Percentiles rank a stretch among this genome's conserved stretches.
phyloP scores from a whole-genome alignment of 2,329 filamentous ascomycete species.

The Cladosporium sphaerospermum region DNA sequence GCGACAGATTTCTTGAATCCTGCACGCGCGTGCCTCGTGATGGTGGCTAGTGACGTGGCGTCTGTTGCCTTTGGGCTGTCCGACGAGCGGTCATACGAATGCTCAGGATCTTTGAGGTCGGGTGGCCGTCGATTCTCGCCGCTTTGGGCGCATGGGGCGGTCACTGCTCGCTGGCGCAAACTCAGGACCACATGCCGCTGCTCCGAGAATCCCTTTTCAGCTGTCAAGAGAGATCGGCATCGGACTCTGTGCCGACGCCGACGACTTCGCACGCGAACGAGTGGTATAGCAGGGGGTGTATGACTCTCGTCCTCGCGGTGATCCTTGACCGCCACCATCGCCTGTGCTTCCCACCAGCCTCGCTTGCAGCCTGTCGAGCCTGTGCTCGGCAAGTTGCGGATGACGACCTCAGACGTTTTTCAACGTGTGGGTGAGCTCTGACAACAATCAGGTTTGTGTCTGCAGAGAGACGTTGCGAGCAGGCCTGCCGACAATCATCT shows the following conservation, averaged over 20 bases:
- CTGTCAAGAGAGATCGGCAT: neutral
- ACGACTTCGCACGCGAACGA: neutral
- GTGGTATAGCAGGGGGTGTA: neutral
- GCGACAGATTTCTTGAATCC: neutral
- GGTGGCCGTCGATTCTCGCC: neutral
- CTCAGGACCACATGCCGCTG: slow-evolving; percentile 1
- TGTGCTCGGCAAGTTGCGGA: no score
- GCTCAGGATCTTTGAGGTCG: neutral
- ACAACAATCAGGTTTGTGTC: no score
- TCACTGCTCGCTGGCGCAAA: neutral
- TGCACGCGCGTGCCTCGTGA: neutral
- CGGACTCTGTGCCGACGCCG: slow-evolving; percentile 5
- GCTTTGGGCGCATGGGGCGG: neutral
- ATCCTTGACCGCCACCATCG: slow-evolving; percentile 6
- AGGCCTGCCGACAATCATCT: no score
- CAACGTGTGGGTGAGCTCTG: no score
- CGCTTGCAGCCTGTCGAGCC: neutral
- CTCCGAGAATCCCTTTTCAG: neutral
- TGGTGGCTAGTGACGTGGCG: slow-evolving; percentile 10
- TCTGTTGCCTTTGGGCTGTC: neutral
- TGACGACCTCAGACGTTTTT: no score
- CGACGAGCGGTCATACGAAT: neutral
- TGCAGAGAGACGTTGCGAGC: no score
- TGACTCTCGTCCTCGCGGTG: neutral
- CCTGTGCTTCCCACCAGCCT: neutral